Evolutionary conservation across 2,329 filamentous ascomycete species (phyloP), one percentile per base, ranked within the genome.

Genomic region (Fusarium nodosum): DNA sequence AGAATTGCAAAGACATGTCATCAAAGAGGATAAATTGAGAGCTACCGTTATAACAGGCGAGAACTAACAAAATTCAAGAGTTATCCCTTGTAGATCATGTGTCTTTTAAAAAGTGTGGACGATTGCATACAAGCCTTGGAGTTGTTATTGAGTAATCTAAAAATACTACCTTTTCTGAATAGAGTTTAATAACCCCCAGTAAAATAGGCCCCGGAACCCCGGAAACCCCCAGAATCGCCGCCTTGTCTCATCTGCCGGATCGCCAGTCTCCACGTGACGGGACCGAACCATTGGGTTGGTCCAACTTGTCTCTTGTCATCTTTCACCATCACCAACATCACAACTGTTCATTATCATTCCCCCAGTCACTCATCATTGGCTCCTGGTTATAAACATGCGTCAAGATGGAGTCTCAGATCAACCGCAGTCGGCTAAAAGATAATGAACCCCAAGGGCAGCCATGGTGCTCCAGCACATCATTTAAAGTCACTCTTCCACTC

Each of bases 401-500:
- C 41, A 56, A 42, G 56, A 69, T 69, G 66, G 31, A 30, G 38
- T 46, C 33, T 8, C 39, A 47, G 22, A 16, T 5, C 33, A 33
- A 57, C 39, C 34, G 20, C 28, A 31, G 13, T 13, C 56, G 34
- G 20, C 26, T 38, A 20, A 34, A 38, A 12, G 20, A 38, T 8
- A 15, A 38, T 45, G 28, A 8, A 2, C 34, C 39, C 39, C 20
- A 3, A 36, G 28, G 38, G 9, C 11, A 58, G 24, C 36, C 66
- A 10, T 57, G 66, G 63, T 72, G 62, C 39, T 60, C 64, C 9
- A 62, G 61, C 30, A 56, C 31, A 7, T 20, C 52, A 50, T 55
- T 71, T 47, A 73, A 69, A 59, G 30, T 71, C 22, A 61, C 50
- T 5, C 48, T 61, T 10, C 65, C 72, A 4, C 39, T 74, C 34